phyloP scores from a whole-genome alignment of 2,329 filamentous ascomycete species.

The Curvularia lunata region DNA sequence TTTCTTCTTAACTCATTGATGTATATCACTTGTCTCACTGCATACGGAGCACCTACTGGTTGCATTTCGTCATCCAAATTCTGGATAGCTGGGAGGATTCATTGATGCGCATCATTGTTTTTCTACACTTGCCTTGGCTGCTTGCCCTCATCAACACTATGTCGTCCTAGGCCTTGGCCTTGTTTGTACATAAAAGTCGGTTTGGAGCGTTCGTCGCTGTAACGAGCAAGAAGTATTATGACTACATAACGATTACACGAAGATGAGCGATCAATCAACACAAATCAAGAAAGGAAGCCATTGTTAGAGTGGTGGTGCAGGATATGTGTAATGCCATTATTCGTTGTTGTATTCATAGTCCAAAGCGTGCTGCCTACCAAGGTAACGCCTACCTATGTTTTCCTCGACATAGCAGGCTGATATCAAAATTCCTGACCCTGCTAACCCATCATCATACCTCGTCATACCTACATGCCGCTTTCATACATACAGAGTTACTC shows the following conservation, averaged over 20 bases:
- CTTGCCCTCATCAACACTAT: background rate
- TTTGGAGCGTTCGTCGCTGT: slow-evolving; percentile 1
- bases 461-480: background rate
- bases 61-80: background rate
- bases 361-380: background rate
- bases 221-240: slow-evolving; percentile 7
- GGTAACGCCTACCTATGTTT: background rate
- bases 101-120: slow-evolving; percentile 4
- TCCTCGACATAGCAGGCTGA: background rate
- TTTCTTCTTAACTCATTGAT: slow-evolving; percentile 3
- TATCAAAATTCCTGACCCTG: background rate
- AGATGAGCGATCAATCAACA: background rate
- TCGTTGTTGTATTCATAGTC: background rate
- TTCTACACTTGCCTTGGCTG: background rate
- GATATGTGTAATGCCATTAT: slow-evolving; percentile 1
- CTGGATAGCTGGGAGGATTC: background rate
- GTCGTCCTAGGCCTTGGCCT: background rate
- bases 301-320: background rate
- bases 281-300: background rate
- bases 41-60: background rate
- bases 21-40: slow-evolving; percentile 1
- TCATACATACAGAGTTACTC: background rate
- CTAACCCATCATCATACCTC: background rate
- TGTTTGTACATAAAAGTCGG: background rate
- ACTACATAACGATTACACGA: slow-evolving; percentile 14